Percentiles rank a stretch among this genome's conserved stretches.
Evolutionary conservation across 768 basidiomycete genomes (phyloP).

Genomic region (Mycena olivaceomarginata): DNA sequence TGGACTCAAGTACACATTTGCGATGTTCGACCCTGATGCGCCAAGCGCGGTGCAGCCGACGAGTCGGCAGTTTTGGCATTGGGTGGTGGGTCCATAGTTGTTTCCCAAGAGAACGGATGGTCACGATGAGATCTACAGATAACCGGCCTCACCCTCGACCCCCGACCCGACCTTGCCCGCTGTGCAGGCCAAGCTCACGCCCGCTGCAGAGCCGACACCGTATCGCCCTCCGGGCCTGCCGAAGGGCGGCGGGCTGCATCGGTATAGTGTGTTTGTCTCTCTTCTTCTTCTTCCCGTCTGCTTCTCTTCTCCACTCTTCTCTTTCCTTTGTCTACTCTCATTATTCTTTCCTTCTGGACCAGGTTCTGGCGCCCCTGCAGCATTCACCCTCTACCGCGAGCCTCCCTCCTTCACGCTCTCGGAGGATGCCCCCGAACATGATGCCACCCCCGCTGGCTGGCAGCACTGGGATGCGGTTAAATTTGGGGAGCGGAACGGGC

Average conservation of each 20-base stretch:
- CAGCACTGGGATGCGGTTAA: slow-evolving; percentile 32
- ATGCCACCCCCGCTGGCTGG: slow-evolving; percentile 28
- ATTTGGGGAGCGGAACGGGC: slow-evolving; percentile 29
- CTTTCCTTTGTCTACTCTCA: too few species aligned
- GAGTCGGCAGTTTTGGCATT: slow-evolving; percentile 58
- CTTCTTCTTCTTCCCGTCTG: background rate
- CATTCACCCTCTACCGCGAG: slow-evolving; percentile 10
- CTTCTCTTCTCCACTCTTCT: too few species aligned
- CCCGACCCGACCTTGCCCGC: slow-evolving; percentile 14
- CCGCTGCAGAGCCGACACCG: background rate
- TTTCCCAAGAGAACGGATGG: background rate
- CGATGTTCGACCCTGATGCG: too few species aligned
- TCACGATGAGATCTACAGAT: slow-evolving; percentile 8
- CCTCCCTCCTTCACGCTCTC: slow-evolving; percentile 28
- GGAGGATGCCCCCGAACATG: slow-evolving; percentile 27
- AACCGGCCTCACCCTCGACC: background rate
- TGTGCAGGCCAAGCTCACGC: slow-evolving; percentile 9
- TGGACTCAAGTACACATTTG: too few species aligned
- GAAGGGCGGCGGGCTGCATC: slow-evolving; percentile 38
- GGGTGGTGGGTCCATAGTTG: slow-evolving; percentile 53
- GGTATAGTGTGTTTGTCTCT: slow-evolving; percentile 32
- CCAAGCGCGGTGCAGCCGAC: slow-evolving; percentile 1
- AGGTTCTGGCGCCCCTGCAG: too few species aligned
- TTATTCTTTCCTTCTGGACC: too few species aligned
- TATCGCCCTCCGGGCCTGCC: slow-evolving; percentile 37